Conservation (phyloP, 192 early-diverging fungal genomes). For the Diversispora epigaea region DNA sequence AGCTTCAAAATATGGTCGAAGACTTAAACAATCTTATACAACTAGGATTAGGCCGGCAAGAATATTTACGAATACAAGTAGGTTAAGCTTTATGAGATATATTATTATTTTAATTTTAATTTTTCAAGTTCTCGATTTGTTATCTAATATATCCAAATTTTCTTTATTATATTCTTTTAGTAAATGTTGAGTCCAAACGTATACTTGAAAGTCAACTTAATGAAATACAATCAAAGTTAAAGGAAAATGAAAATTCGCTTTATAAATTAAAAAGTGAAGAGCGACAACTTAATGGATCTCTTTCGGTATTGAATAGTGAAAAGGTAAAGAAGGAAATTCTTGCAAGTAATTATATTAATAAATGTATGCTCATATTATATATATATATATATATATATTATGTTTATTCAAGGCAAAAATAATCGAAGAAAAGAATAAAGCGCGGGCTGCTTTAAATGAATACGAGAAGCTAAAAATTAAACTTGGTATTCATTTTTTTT, state of each 20-base stretch:
- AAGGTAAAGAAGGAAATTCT: conserved; percentile 36
- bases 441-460: conserved; percentile 26
- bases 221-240: conserved; percentile 27
- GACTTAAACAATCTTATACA: conserved; percentile 28
- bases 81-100: neutral
- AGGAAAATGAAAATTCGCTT: conserved; percentile 37
- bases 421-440: conserved; percentile 38
- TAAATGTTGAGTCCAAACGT: conserved; percentile 44
- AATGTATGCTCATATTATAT: neutral
- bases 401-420: neutral
- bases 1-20: conserved; percentile 37
- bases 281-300: conserved; percentile 34
- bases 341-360: neutral
- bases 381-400: neutral
- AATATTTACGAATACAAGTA: conserved; percentile 35
- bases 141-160: neutral
- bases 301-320: conserved; percentile 32
- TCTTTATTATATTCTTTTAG: conserved; percentile 27
- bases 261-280: conserved; percentile 44
- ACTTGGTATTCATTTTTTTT: conserved; percentile 41
- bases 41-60: conserved; percentile 27
- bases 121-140: too few species aligned
- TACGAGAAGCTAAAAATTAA: conserved; percentile 39
- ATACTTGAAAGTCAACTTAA: conserved; percentile 39
- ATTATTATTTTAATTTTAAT: too few species aligned